A percentile compares a stretch with the other conserved stretches of the same genome.
Evolutionary conservation across 2,329 filamentous ascomycete genomes (phyloP).

Genomic region (Anthostomella pinea): DNA sequence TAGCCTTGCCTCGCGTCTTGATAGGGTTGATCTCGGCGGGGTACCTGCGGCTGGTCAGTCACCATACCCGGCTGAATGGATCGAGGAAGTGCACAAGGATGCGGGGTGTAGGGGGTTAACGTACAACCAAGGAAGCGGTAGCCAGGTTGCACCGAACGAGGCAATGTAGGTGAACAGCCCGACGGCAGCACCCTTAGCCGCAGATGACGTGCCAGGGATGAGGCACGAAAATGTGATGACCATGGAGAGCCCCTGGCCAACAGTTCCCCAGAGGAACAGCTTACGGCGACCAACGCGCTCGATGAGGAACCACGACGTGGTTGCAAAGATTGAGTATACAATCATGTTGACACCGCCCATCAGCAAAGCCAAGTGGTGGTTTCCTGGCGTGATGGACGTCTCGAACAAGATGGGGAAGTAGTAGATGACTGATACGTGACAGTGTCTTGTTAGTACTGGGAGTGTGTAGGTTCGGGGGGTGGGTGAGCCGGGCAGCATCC

Average conservation of each 20-base stretch:
- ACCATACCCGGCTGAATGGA: background rate
- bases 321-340: constrained; percentile 60
- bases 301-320: constrained; percentile 52
- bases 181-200: constrained; percentile 66
- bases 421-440: too few relatives aligned
- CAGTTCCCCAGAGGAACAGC: constrained; percentile 43
- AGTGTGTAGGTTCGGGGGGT: too few relatives aligned
- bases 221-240: constrained; percentile 61
- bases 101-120: constrained; percentile 1
- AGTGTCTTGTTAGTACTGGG: too few relatives aligned
- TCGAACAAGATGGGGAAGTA: constrained; percentile 60
- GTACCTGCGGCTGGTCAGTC: constrained; percentile 29
- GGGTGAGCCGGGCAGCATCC: too few relatives aligned
- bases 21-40: constrained; percentile 54
- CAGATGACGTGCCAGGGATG: constrained; percentile 59
- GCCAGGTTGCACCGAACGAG: constrained; percentile 64
- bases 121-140: constrained; percentile 59
- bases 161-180: constrained; percentile 69
- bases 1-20: constrained; percentile 44
- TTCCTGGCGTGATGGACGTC: constrained; percentile 35
- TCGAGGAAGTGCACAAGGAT: background rate
- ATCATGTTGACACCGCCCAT: constrained; percentile 56
- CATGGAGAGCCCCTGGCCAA: constrained; percentile 53
- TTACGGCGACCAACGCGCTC: constrained; percentile 45
- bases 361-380: constrained; percentile 47